Evolutionary conservation across 2,329 filamentous ascomycete genomes (phyloP).

Genomic region (Cadophora malorum): DNA sequence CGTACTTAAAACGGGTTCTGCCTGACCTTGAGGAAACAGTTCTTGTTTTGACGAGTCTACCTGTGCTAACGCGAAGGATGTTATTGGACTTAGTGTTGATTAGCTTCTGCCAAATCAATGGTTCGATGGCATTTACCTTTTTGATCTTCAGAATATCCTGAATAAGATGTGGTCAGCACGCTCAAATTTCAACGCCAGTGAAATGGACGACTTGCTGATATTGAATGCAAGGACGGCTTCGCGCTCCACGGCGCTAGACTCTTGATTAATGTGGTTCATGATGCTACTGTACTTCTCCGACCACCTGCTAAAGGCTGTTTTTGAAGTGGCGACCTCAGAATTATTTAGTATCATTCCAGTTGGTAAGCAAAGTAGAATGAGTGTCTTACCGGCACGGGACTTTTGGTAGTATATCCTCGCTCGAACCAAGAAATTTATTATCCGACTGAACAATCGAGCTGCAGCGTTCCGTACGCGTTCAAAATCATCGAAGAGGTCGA

Average conservation of each 20-base stretch:
- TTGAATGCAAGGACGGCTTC: slow-evolving; percentile 5
- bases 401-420: slow-evolving; percentile 9
- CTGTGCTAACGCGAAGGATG: neutral
- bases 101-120: neutral
- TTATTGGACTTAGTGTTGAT: neutral
- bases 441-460: slow-evolving; percentile 7
- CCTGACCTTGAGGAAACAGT: neutral
- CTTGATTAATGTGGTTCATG: slow-evolving; percentile 5
- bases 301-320: neutral
- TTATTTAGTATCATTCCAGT: neutral
- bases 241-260: slow-evolving; percentile 1
- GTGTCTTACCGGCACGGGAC: neutral
- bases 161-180: neutral
- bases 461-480: neutral
- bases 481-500: slow-evolving; percentile 9
- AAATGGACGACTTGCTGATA: neutral
- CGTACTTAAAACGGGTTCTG: neutral
- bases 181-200: neutral
- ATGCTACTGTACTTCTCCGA: slow-evolving; percentile 1
- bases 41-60: neutral
- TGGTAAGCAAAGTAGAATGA: neutral
- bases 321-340: neutral
- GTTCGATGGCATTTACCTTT: neutral
- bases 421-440: slow-evolving; percentile 8
- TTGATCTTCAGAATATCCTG: neutral